A percentile compares a stretch with the other conserved stretches of the same genome.
Evolutionary conservation across 805 yeast species (phyloP).

Genomic region (Schizosaccharomyces cryophilus): DNA sequence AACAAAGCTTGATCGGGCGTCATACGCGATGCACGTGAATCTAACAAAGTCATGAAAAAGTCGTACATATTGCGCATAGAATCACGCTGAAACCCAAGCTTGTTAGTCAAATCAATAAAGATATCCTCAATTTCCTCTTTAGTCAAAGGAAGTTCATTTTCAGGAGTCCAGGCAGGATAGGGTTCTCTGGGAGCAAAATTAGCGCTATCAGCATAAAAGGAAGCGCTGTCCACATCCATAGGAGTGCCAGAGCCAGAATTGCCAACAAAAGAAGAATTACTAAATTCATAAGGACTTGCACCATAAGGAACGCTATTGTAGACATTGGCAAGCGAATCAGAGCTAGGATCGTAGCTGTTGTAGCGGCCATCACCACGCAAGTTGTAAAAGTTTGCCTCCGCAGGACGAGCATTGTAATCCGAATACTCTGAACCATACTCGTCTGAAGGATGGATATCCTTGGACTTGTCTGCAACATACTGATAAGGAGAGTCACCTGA

Average conservation of each 20-base stretch:
- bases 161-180: conserved; percentile 98
- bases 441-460: not conserved
- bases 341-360: not conserved
- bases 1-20: conserved; percentile 44
- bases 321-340: not conserved
- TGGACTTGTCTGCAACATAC: not conserved
- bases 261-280: not conserved
- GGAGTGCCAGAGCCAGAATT: not conserved
- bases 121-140: conserved; percentile 36
- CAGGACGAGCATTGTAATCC: not conserved
- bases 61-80: conserved; percentile 60
- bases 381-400: not conserved
- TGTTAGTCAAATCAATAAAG: conserved; percentile 30
- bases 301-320: not conserved
- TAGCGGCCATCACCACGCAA: not conserved
- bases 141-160: conserved; percentile 57
- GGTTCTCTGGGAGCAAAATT: conserved; percentile 30
- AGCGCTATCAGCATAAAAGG: not conserved
- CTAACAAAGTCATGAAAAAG: conserved; percentile 54
- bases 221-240: not conserved
- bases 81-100: conserved; percentile 69
- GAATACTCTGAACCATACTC: not conserved
- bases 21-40: conserved; percentile 67
- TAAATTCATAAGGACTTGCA: not conserved
- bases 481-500: not conserved